A percentile compares a stretch with the other conserved stretches of the same genome.
Conservation (phyloP, 2,329 filamentous ascomycete species). For the Fusarium tjaetaba region DNA sequence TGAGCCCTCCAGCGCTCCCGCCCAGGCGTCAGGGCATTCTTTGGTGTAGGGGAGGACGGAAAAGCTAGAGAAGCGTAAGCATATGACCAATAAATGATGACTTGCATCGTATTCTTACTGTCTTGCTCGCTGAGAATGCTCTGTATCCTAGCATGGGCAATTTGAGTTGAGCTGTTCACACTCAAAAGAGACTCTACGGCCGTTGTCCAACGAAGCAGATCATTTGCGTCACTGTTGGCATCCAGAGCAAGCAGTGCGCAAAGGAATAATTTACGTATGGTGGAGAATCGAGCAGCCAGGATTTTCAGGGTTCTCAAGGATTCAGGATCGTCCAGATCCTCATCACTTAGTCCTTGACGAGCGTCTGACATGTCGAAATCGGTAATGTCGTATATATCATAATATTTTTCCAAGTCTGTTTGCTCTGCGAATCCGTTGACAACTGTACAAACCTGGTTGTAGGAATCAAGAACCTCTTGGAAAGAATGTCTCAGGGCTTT, state of each 20-base stretch:
- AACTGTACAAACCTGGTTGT: constrained; percentile 73
- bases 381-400: constrained; percentile 87
- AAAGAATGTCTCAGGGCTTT: constrained; percentile 78
- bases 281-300: constrained; percentile 81
- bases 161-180: constrained; percentile 69
- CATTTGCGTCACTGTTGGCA: constrained; percentile 79
- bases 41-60: constrained; percentile 65
- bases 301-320: constrained; percentile 84
- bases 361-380: constrained; percentile 77
- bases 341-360: constrained; percentile 70
- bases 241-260: constrained; percentile 91
- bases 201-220: constrained; percentile 81
- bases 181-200: constrained; percentile 79
- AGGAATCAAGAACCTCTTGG: constrained; percentile 74
- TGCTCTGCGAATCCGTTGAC: constrained; percentile 80
- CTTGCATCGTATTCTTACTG: constrained; percentile 60
- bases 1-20: constrained; percentile 87
- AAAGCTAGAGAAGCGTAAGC: constrained; percentile 55
- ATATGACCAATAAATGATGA: not conserved
- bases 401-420: constrained; percentile 88
- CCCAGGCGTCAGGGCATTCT: constrained; percentile 72
- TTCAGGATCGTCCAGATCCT: constrained; percentile 79
- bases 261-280: constrained; percentile 83
- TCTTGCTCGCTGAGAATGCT: constrained; percentile 82
- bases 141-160: constrained; percentile 73